Conservation (phyloP, 768 basidiomycete genomes). For the Kockovaella imperatae region DNA sequence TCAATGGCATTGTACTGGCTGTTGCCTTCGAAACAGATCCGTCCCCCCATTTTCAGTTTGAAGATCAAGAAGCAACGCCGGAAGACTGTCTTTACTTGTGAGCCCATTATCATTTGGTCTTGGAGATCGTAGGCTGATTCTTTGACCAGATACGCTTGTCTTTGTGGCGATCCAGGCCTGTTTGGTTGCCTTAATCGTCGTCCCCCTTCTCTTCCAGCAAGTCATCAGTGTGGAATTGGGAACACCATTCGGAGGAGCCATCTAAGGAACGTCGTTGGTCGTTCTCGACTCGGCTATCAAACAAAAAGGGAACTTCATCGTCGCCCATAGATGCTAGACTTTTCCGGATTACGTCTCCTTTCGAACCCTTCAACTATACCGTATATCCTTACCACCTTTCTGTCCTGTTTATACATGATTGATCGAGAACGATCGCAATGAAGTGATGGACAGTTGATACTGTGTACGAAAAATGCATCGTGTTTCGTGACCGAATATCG, state of each 20-base stretch:
- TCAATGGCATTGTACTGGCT: constrained; percentile 93
- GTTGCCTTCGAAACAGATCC: constrained; percentile 43
- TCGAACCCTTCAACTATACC: no score
- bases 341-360: no score
- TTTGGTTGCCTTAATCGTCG: constrained; percentile 65
- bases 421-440: no score
- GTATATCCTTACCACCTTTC: no score
- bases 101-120: constrained; percentile 5
- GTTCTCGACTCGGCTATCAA: no score
- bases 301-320: no score
- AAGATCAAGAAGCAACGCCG: constrained; percentile 84
- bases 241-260: constrained; percentile 35
- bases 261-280: no score
- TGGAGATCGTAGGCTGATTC: not conserved
- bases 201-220: constrained; percentile 53
- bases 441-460: no score
- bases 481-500: no score
- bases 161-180: constrained; percentile 62
- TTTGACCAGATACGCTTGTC: constrained; percentile 57
- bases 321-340: no score
- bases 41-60: constrained; percentile 72
- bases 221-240: constrained; percentile 50
- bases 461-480: no score
- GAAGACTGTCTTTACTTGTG: constrained; percentile 60
- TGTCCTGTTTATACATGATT: no score